Evolutionary conservation across 2,329 filamentous ascomycete species (phyloP).

Genomic region (Colletotrichum liriopes): DNA sequence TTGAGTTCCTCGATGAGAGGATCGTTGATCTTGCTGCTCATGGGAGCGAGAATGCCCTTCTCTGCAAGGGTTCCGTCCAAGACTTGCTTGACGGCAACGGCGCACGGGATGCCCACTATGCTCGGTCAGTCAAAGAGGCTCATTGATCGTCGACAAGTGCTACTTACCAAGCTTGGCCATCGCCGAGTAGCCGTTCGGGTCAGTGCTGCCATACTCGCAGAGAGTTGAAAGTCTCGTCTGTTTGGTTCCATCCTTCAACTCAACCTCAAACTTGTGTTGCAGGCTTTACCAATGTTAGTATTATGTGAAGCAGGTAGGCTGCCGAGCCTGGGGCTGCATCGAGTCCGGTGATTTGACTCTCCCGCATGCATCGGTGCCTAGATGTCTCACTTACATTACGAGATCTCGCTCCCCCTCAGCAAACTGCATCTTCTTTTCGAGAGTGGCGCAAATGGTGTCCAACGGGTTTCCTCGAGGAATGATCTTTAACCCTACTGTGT

Average conservation of each 20-base stretch:
- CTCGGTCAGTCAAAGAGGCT: conserved; percentile 63
- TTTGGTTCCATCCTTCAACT: conserved; percentile 83
- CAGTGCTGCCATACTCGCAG: conserved; percentile 78
- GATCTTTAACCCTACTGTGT: conserved; percentile 63
- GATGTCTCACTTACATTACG: conserved; percentile 64
- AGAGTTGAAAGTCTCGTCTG: conserved; percentile 87
- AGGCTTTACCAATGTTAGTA: conserved; percentile 54
- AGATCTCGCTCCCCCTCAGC: conserved; percentile 87
- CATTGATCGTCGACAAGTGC: conserved; percentile 72
- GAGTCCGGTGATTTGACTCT: neutral
- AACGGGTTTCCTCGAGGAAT: conserved; percentile 84
- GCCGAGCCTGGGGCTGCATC: neutral
- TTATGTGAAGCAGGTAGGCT: neutral
- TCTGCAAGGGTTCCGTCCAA: conserved; percentile 78
- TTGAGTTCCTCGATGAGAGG: conserved; percentile 83
- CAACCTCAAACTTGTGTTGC: conserved; percentile 88
- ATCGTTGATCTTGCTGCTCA: conserved; percentile 79
- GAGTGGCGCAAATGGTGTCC: conserved; percentile 88
- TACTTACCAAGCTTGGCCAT: conserved; percentile 23
- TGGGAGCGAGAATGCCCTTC: conserved; percentile 83
- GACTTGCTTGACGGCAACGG: conserved; percentile 46
- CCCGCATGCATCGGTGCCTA: neutral
- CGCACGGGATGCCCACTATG: conserved; percentile 80
- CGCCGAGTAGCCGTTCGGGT: conserved; percentile 79
- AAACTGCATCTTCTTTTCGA: conserved; percentile 94